phyloP scores from a whole-genome alignment of 306 rosid genomes.

The Dryas alaskensis region DNA sequence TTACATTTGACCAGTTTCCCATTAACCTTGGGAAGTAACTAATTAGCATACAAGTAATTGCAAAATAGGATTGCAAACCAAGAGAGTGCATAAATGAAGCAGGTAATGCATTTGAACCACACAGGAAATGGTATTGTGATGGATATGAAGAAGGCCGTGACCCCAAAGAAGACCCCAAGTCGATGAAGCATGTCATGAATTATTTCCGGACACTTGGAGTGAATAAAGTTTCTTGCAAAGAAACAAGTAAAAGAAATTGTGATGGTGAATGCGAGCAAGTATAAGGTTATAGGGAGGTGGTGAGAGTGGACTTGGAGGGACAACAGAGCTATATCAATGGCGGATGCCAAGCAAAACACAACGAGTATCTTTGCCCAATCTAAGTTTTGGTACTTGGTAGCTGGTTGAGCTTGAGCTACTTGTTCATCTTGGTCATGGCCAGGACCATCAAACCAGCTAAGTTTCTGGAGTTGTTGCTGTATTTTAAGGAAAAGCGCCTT shows the following conservation, averaged over 20 bases:
- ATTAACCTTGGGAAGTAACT: too few species aligned
- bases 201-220: background rate
- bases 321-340: background rate
- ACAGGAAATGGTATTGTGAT: background rate
- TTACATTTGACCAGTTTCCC: too few species aligned
- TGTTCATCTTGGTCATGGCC: too few species aligned
- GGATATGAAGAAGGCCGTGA: slow-evolving; percentile 6
- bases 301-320: background rate
- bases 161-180: slow-evolving; percentile 9
- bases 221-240: background rate
- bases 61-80: background rate
- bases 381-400: background rate
- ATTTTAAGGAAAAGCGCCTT: too few species aligned
- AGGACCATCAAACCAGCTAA: too few species aligned
- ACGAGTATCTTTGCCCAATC: slow-evolving; percentile 1
- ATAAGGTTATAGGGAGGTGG: background rate
- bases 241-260: slow-evolving; percentile 1
- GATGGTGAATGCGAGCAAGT: background rate
- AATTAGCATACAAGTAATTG: background rate
- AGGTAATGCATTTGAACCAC: background rate
- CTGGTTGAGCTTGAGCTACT: background rate
- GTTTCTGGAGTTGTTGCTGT: too few species aligned
- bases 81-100: background rate
- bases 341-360: slow-evolving; percentile 7
- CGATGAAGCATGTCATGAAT: background rate